Conservation (phyloP, 192 early-diverging fungal genomes). For the Entomortierella parvispora region DNA sequence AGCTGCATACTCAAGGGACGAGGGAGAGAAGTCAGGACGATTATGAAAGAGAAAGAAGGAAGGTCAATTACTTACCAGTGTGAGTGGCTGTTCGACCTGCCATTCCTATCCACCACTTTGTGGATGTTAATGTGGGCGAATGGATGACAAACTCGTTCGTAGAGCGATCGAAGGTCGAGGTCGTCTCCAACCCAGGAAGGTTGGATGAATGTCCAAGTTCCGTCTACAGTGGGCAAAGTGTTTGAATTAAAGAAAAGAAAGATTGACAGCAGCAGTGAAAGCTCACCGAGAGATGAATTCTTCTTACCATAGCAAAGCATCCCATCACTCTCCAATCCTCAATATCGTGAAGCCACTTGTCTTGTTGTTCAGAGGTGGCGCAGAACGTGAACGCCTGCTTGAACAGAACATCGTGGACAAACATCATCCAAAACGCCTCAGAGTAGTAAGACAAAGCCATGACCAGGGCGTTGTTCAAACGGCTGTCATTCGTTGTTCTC, state of each 20-base stretch:
- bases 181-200: slow-evolving; percentile 71
- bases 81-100: slow-evolving; percentile 72
- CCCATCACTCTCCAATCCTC: slow-evolving; percentile 65
- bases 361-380: slow-evolving; percentile 66
- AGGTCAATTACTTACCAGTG: slow-evolving; percentile 46
- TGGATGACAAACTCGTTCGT: slow-evolving; percentile 70
- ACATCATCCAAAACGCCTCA: slow-evolving; percentile 68
- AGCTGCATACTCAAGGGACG: too few relatives aligned
- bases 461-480: slow-evolving; percentile 43
- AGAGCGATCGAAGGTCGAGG: slow-evolving; percentile 66
- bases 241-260: too few relatives aligned
- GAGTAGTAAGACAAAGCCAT: slow-evolving; percentile 62
- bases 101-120: slow-evolving; percentile 79
- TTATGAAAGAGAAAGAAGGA: too few relatives aligned
- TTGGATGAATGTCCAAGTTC: slow-evolving; percentile 71
- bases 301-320: slow-evolving; percentile 72
- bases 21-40: too few relatives aligned
- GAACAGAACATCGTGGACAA: slow-evolving; percentile 71
- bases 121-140: slow-evolving; percentile 66
- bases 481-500: slow-evolving; percentile 53
- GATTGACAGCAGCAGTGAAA: background rate
- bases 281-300: too few relatives aligned
- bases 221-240: slow-evolving; percentile 59
- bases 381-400: slow-evolving; percentile 63
- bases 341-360: slow-evolving; percentile 62